A percentile compares a stretch with the other conserved stretches of the same genome.
phyloP scores from a whole-genome alignment of 2,329 filamentous ascomycete species.

The Coniochaeta ligniaria region DNA sequence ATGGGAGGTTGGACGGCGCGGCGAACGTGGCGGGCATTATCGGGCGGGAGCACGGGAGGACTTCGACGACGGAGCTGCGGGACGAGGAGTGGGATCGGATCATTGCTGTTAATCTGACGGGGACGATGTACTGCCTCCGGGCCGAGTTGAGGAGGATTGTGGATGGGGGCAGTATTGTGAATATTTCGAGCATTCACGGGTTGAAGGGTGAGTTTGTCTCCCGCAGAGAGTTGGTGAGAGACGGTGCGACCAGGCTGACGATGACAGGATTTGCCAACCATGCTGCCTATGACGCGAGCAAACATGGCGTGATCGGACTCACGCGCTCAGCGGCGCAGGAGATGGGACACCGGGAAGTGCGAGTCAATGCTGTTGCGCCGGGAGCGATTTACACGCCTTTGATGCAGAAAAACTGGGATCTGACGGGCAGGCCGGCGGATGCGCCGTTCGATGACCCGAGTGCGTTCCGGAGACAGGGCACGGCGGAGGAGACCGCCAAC shows the following conservation, averaged over 20 bases:
- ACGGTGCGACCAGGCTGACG: not conserved
- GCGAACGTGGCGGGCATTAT: slow-evolving; percentile 48
- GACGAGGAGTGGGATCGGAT: slow-evolving; percentile 42
- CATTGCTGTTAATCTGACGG: slow-evolving; percentile 41
- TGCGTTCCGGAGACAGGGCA: slow-evolving; percentile 35
- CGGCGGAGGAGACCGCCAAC: slow-evolving; percentile 36
- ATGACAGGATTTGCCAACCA: slow-evolving; percentile 29
- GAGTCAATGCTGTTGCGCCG: slow-evolving; percentile 39
- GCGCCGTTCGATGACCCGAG: slow-evolving; percentile 33
- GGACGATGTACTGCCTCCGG: slow-evolving; percentile 43
- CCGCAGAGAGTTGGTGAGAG: not conserved
- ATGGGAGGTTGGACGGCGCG: slow-evolving; percentile 46
- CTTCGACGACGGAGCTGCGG: slow-evolving; percentile 32
- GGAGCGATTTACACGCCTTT: slow-evolving; percentile 43
- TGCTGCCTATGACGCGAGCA: slow-evolving; percentile 29
- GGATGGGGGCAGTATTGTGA: slow-evolving; percentile 51
- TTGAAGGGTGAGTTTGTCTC: slow-evolving; percentile 17
- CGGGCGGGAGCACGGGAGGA: slow-evolving; percentile 32
- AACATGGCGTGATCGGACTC: slow-evolving; percentile 29
- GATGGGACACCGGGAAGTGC: slow-evolving; percentile 33
- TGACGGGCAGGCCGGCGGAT: slow-evolving; percentile 23
- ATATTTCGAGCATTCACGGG: slow-evolving; percentile 46
- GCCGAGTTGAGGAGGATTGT: slow-evolving; percentile 36
- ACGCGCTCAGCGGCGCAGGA: slow-evolving; percentile 28
- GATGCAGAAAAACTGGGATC: slow-evolving; percentile 35